phyloP scores from a whole-genome alignment of 129 eudicot species.

The Gnaphalium uliginosum region DNA sequence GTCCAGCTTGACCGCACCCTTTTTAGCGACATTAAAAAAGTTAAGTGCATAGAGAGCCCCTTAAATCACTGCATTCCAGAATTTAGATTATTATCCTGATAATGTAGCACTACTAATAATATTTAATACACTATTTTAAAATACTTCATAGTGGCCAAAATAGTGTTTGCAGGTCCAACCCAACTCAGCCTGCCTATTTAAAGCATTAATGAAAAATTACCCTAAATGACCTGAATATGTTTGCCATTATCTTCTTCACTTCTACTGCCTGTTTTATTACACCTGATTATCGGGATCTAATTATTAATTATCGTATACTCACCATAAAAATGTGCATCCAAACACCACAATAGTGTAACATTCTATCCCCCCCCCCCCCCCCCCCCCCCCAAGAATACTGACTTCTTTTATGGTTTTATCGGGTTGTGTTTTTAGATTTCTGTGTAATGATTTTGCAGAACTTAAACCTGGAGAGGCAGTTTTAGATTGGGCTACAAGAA shows the following conservation, averaged over 20 bases:
- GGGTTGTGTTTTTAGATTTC: not conserved
- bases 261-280: no score
- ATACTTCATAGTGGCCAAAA: not conserved
- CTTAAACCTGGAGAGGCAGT: slow-evolving; percentile 86
- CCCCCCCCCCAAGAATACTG: not conserved
- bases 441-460: slow-evolving; percentile 40
- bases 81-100: no score
- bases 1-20: no score
- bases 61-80: no score
- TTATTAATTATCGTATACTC: not conserved
- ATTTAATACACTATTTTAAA: not conserved
- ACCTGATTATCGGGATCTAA: no score
- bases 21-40: no score
- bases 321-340: not conserved
- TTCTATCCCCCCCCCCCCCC: no score
- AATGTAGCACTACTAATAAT: not conserved
- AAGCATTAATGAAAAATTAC: no score
- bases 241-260: no score
- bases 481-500: slow-evolving; percentile 84
- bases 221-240: no score
- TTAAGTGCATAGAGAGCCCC: no score
- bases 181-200: no score
- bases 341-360: not conserved
- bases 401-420: not conserved
- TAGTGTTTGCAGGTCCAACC: not conserved